These are phyloP conservation scores for Beauveria rudraprayagi DNA, from an alignment of 2,329 filamentous ascomycete genomes.

Conservation along the genomic window DNA sequence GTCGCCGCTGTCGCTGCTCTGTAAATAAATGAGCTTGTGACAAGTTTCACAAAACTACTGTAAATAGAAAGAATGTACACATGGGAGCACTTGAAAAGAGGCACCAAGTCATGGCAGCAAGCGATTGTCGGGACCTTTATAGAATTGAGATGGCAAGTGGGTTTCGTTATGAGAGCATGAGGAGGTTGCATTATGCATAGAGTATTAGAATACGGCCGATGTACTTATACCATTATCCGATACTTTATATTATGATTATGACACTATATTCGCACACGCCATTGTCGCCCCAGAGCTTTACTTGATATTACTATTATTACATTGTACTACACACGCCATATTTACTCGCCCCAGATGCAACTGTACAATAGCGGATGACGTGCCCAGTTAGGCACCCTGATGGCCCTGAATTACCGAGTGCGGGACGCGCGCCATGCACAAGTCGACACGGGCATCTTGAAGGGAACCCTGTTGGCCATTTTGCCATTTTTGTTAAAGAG, in stretches of 20 bases:
- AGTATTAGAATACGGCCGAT: background rate
- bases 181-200: background rate
- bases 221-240: background rate
- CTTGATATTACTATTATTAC: too few species aligned
- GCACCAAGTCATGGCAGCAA: background rate
- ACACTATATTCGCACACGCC: too few species aligned
- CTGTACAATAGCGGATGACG: background rate
- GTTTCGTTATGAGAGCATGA: background rate
- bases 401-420: background rate
- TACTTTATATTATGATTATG: too few species aligned
- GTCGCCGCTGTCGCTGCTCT: constrained; percentile 13
- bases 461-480: constrained; percentile 8
- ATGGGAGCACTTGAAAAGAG: background rate
- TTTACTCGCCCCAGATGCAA: background rate
- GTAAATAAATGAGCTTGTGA: background rate
- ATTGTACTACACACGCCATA: background rate
- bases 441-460: background rate
- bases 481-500: background rate
- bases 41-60: background rate
- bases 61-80: constrained; percentile 3
- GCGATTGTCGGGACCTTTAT: background rate
- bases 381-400: constrained; percentile 1
- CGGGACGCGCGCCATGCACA: background rate
- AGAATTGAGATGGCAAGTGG: background rate
- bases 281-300: background rate